These are phyloP conservation scores for Saccharomycopsis hybrid DNA, from an alignment of 1,139 yeast genomes.

Conservation along the genomic window DNA sequence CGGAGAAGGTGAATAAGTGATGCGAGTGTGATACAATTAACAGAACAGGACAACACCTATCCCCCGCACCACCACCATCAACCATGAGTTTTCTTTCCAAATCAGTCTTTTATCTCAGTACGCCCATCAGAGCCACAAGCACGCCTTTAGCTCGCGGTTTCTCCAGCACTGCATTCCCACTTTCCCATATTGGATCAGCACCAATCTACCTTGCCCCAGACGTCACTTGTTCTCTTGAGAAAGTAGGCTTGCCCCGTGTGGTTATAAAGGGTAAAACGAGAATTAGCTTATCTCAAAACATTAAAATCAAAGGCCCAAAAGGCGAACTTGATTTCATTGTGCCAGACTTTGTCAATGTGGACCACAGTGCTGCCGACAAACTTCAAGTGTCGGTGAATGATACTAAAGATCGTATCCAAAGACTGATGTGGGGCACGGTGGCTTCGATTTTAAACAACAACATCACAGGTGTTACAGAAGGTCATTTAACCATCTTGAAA, in stretches of 20 bases:
- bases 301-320: slow-evolving; percentile 74
- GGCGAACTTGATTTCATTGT: slow-evolving; percentile 60
- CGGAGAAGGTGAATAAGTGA: no score
- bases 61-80: no score
- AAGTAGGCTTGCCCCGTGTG: slow-evolving; percentile 37
- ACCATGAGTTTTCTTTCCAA: no score
- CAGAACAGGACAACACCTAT: no score
- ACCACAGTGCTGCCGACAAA: slow-evolving; percentile 27
- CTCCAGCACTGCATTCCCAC: slow-evolving; percentile 29
- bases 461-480: slow-evolving; percentile 84
- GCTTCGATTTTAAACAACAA: slow-evolving; percentile 74
- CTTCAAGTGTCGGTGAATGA: slow-evolving; percentile 53
- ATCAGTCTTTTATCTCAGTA: no score
- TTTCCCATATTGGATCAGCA: slow-evolving; percentile 54
- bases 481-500: slow-evolving; percentile 80
- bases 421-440: slow-evolving; percentile 93
- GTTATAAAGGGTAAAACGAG: slow-evolving; percentile 66
- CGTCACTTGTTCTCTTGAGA: slow-evolving; percentile 35
- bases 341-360: slow-evolving; percentile 63
- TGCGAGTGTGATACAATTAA: no score
- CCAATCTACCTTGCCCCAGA: slow-evolving; percentile 54
- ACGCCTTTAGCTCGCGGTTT: no score
- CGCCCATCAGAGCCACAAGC: no score
- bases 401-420: slow-evolving; percentile 58
- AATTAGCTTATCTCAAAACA: slow-evolving; percentile 51